A percentile compares a stretch with the other conserved stretches of the same genome.
Evolutionary conservation across 352 stramenopile genomes (phyloP).

Genomic region (Hyaloperonospora brassicae): DNA sequence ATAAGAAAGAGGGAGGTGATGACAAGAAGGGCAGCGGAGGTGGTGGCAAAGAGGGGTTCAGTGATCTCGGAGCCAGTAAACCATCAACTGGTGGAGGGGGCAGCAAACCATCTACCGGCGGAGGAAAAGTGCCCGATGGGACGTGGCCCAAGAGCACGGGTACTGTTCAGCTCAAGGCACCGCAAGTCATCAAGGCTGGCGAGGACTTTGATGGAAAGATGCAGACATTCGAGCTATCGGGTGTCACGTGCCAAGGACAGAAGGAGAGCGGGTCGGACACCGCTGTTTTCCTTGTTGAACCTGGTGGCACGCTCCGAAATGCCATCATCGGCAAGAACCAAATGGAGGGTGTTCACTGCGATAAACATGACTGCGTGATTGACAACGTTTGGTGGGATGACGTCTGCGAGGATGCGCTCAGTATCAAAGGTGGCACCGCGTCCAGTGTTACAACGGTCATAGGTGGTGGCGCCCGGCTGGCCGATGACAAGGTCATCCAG

Average conservation of each 20-base stretch:
- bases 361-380: constrained; percentile 17
- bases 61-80: too few species aligned
- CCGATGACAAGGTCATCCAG: constrained; percentile 50
- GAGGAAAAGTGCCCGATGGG: constrained; percentile 19
- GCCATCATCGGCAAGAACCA: constrained; percentile 45
- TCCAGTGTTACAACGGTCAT: constrained; percentile 28
- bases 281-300: constrained; percentile 36
- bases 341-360: constrained; percentile 16
- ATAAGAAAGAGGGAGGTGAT: too few species aligned
- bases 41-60: too few species aligned
- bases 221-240: constrained; percentile 19
- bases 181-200: constrained; percentile 31
- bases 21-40: too few species aligned
- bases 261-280: constrained; percentile 21
- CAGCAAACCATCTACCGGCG: too few species aligned
- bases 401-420: constrained; percentile 31
- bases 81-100: too few species aligned
- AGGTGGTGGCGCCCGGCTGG: constrained; percentile 35
- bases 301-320: constrained; percentile 42
- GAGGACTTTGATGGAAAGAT: constrained; percentile 43
- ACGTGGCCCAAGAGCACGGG: constrained; percentile 23
- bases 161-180: constrained; percentile 18
- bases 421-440: constrained; percentile 31
- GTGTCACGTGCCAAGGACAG: constrained; percentile 35
- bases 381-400: constrained; percentile 25